phyloP scores from a whole-genome alignment of 129 eudicot species.

The Flaveria robusta region DNA sequence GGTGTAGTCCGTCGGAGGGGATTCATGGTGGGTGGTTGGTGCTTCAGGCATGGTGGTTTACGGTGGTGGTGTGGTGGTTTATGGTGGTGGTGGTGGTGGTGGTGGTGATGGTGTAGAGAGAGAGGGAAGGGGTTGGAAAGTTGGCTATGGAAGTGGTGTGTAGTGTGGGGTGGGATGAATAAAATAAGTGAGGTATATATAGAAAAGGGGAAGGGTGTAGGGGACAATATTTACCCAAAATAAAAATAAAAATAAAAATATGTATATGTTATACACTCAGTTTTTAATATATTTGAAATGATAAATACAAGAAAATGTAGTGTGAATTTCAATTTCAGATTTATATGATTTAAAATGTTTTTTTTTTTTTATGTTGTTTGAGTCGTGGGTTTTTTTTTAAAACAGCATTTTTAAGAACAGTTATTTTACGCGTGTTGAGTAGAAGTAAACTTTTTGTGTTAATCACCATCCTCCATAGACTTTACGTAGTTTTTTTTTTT shows the following conservation, averaged over 20 bases:
- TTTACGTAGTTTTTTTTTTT: no score
- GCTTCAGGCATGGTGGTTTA: constrained; percentile 64
- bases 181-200: constrained; percentile 39
- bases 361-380: no score
- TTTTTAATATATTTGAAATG: no score
- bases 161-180: constrained; percentile 40
- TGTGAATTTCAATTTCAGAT: neutral
- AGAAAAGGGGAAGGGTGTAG: constrained; percentile 36
- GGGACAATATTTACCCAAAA: neutral
- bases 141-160: constrained; percentile 7
- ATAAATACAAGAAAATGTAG: neutral
- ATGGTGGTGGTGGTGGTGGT: constrained; percentile 29
- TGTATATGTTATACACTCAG: no score
- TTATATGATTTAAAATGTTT: no score
- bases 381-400: no score
- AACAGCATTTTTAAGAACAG: no score
- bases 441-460: no score
- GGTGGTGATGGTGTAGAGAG: constrained; percentile 10
- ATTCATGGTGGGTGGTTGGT: constrained; percentile 45
- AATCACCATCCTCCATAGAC: no score
- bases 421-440: no score
- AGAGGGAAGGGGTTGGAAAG: constrained; percentile 4
- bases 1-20: no score
- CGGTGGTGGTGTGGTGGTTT: neutral
- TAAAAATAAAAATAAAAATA: no score